A percentile compares a stretch with the other conserved stretches of the same genome.
Conservation (phyloP, 345 rosid species). For the Citrus australasica region DNA sequence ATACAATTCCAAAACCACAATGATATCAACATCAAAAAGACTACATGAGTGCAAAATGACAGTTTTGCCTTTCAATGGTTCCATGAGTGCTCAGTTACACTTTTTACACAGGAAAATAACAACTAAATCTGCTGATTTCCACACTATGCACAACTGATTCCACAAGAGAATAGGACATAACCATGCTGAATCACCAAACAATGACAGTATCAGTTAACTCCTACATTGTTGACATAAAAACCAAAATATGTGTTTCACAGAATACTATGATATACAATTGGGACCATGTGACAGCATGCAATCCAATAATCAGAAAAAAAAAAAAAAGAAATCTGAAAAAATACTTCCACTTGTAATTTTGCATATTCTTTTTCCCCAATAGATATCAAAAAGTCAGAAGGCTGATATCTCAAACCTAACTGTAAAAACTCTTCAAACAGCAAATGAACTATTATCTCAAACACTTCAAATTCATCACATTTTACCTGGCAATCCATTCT, state of each 20-base stretch:
- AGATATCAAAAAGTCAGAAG: neutral
- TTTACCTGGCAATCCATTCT: conserved; percentile 97
- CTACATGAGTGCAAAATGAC: neutral
- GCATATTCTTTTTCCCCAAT: neutral
- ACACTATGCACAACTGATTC: neutral
- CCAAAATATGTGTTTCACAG: neutral
- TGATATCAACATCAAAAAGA: neutral
- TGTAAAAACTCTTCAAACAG: neutral
- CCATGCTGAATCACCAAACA: neutral
- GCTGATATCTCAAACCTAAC: neutral
- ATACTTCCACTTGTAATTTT: neutral
- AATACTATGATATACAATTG: neutral
- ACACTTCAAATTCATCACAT: neutral
- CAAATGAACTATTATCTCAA: neutral
- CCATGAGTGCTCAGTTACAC: neutral
- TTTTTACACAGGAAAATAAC: neutral
- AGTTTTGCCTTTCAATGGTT: neutral
- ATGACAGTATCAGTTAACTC: neutral
- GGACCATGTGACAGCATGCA: neutral
- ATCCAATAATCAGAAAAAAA: neutral
- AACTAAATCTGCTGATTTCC: neutral
- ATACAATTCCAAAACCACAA: neutral
- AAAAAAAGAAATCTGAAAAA: neutral
- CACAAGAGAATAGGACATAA: neutral
- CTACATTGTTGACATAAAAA: neutral